Conservation (phyloP, 2,329 filamentous ascomycete species). For the Ustilaginoidea virens region DNA sequence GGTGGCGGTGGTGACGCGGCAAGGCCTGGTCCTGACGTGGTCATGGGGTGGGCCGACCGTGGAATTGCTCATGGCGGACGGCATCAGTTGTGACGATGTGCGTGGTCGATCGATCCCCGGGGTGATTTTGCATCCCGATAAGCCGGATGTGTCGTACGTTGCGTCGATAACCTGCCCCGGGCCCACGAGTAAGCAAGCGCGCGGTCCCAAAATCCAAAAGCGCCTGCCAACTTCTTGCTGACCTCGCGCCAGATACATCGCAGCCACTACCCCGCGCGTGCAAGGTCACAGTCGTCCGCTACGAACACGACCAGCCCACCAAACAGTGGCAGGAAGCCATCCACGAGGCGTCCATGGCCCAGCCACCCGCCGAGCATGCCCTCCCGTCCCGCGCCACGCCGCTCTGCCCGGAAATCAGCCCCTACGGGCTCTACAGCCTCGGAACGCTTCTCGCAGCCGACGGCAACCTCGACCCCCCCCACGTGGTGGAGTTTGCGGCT, state of each 20-base stretch:
- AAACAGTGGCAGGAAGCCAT: slow-evolving; percentile 1
- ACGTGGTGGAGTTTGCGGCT: slow-evolving; percentile 1
- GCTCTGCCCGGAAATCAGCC: slow-evolving; percentile 2
- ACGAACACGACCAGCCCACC: neutral
- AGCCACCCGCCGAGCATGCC: neutral
- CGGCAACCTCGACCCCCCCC: neutral
- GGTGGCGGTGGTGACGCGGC: slow-evolving; percentile 9
- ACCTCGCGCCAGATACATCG: neutral
- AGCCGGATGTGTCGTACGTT: neutral
- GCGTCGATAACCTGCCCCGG: slow-evolving; percentile 1
- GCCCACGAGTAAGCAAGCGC: neutral
- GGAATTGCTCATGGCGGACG: slow-evolving; percentile 4
- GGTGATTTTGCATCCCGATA: slow-evolving; percentile 3
- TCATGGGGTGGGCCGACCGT: slow-evolving; percentile 8
- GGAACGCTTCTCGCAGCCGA: slow-evolving; percentile 1
- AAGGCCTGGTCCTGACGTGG: slow-evolving; percentile 10
- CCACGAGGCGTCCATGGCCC: neutral
- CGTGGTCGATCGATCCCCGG: neutral
- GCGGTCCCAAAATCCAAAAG: neutral
- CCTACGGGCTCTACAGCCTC: slow-evolving; percentile 2
- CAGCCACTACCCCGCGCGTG: neutral
- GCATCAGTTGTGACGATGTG: neutral
- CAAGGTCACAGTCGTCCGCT: slow-evolving; percentile 3
- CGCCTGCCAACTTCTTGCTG: neutral
- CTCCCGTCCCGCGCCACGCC: neutral